Base-by-base conservation (phyloP, 805 yeast genomes). In the Kuraishia borneana region DNA sequence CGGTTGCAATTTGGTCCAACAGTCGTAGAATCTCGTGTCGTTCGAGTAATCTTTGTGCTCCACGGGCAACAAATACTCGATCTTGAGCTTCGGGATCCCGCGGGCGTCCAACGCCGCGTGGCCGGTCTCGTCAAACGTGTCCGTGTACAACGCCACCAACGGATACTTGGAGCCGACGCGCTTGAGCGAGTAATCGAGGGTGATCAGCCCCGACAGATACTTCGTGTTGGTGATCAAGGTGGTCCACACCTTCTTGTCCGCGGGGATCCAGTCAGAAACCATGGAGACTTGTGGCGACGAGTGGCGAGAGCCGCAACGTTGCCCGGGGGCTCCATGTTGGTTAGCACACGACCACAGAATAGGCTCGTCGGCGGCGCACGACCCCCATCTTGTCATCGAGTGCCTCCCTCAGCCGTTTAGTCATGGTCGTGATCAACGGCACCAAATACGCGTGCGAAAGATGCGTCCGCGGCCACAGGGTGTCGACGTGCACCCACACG, bases 381-480 rank as follows among this genome's bases (percentile, higher is more conserved):
- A n/a, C n/a, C n/a, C n/a, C n/a, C n/a, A n/a, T n/a, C n/a, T n/a
- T n/a, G n/a, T n/a, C n/a, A n/a, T n/a, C n/a, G n/a, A n/a, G n/a
- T n/a, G n/a, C n/a, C n/a, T n/a, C n/a, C n/a, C n/a, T n/a, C n/a
- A n/a, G n/a, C n/a, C n/a, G n/a, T n/a, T n/a, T n/a, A n/a, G 34
- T 10, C 12, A 89, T 88, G 96, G 96, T 89, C 37, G 64, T 84
- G 35, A 77, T 89, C 34, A 84, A 87, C 48, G 97, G 96, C 26
- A 79, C 83, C 43, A 89, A 92, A 53, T 89, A 87, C 56, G 97
- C 98, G 39, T 89, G 98, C 55, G 95, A 87, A 46, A 37, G 96
- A 39, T 89, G 98, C 57, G 88, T 92, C 32, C 69, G 98, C 40
- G 98, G 98, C 30, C 98, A 92, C 51, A 65, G 98, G 35, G 98